A percentile compares a stretch with the other conserved stretches of the same genome.
These are phyloP conservation scores for Mesostigma viride DNA, from an alignment of 139 green algal species.

Conservation along the genomic window DNA sequence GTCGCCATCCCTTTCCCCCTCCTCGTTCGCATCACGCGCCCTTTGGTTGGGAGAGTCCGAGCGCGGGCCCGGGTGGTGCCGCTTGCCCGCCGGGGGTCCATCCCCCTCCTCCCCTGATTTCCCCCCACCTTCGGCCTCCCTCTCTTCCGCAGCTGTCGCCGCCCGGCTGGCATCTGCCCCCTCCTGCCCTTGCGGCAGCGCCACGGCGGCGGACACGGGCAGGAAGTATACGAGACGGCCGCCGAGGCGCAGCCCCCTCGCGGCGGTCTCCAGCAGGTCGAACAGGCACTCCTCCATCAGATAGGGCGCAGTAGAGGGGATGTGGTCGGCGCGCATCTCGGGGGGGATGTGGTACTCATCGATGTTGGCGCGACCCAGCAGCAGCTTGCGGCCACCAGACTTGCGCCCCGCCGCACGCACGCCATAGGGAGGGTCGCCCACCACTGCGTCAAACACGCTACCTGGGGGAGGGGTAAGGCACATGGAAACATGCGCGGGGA, in stretches of 20 bases:
- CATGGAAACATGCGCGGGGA: no score
- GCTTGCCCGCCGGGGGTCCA: no score
- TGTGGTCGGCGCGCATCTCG: conserved; percentile 45
- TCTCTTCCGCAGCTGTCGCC: no score
- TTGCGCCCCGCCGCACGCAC: conserved; percentile 85
- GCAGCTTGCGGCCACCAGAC: conserved; percentile 32
- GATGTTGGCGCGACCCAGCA: conserved; percentile 8
- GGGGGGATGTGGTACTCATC: conserved; percentile 28
- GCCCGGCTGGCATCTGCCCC: conserved; percentile 16
- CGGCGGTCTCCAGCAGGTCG: conserved; percentile 75
- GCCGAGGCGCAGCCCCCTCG: conserved; percentile 48
- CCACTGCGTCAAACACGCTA: conserved; percentile 65
- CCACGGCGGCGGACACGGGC: not conserved
- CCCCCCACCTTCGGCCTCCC: no score
- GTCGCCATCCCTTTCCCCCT: conserved; percentile 47
- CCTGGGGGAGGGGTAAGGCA: no score
- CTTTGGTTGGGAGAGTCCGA: conserved; percentile 61
- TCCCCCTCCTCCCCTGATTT: no score
- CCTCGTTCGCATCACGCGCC: conserved; percentile 11
- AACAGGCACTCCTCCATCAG: conserved; percentile 70
- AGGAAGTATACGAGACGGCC: conserved; percentile 28
- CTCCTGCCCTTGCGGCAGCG: not conserved
- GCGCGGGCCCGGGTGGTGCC: no score
- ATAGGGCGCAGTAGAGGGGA: conserved; percentile 67
- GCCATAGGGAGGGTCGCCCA: conserved; percentile 90